phyloP scores from a whole-genome alignment of 2,329 filamentous ascomycete species.

The Clonostachys rhizophaga region DNA sequence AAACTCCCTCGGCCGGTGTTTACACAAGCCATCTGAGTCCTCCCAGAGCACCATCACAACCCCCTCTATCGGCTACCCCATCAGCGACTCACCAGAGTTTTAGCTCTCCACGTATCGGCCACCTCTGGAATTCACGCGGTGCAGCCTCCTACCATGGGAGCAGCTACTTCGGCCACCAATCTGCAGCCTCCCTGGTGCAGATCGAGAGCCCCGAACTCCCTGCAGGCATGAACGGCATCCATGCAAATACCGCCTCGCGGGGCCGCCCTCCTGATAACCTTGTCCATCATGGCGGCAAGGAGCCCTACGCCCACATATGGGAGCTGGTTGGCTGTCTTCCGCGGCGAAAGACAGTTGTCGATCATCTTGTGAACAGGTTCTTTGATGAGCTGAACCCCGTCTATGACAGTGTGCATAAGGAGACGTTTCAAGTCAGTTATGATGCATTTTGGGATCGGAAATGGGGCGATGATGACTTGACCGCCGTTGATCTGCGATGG shows the following conservation, averaged over 20 bases:
- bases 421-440: conserved; percentile 24
- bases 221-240: conserved; percentile 7
- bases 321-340: conserved; percentile 30
- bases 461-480: conserved; percentile 30
- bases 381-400: conserved; percentile 26
- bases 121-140: conserved; percentile 19
- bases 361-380: conserved; percentile 24
- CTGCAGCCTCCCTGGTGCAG: conserved; percentile 21
- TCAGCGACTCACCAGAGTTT: no score
- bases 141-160: conserved; percentile 20
- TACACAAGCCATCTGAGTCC: no score
- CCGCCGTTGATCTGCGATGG: conserved; percentile 31
- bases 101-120: conserved; percentile 8
- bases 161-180: conserved; percentile 23
- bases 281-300: conserved; percentile 7
- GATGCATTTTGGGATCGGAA: conserved; percentile 29
- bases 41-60: no score
- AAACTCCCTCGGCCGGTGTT: no score
- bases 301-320: conserved; percentile 28
- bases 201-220: conserved; percentile 14
- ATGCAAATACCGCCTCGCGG: not conserved
- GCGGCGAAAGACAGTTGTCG: conserved; percentile 26
- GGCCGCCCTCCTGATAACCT: not conserved
- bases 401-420: conserved; percentile 26
- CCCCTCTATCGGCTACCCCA: no score